A percentile compares a stretch with the other conserved stretches of the same genome.
phyloP scores from a whole-genome alignment of 768 basidiomycete species.

The Coprinellus micaceus region DNA sequence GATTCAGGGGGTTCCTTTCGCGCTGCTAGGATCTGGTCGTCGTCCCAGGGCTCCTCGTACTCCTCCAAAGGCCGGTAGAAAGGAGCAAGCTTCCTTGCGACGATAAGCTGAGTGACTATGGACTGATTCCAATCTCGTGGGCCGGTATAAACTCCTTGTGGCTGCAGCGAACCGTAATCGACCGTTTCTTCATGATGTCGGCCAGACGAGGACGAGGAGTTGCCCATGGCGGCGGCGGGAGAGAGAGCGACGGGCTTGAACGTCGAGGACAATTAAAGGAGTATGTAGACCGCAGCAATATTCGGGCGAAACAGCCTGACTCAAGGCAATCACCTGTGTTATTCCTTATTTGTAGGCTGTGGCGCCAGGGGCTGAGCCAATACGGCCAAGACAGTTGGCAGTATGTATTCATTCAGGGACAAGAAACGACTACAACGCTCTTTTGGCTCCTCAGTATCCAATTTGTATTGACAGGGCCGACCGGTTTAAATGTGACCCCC shows the following conservation, averaged over 20 bases:
- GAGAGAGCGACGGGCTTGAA: conserved; percentile 18
- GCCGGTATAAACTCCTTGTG: conserved; percentile 85
- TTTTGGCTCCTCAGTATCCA: too few species aligned
- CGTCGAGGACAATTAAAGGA: conserved; percentile 20
- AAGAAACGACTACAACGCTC: too few species aligned
- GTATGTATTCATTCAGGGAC: too few species aligned
- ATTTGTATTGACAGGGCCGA: too few species aligned
- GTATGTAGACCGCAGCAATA: conserved; percentile 18
- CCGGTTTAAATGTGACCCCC: too few species aligned
- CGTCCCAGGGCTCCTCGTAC: conserved; percentile 84
- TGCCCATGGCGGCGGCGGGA: conserved; percentile 58
- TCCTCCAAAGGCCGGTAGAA: conserved; percentile 97
- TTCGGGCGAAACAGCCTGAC: neutral
- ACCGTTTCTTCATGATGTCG: conserved; percentile 80
- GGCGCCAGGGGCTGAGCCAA: conserved; percentile 21
- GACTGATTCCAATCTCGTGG: conserved; percentile 86
- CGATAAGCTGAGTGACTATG: conserved; percentile 83
- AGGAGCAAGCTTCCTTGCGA: conserved; percentile 85
- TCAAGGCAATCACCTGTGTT: conserved; percentile 32
- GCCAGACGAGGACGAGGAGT: conserved; percentile 72
- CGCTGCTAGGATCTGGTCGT: conserved; percentile 79
- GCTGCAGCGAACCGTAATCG: conserved; percentile 76
- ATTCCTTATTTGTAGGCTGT: conserved; percentile 36
- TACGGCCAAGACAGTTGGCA: too few species aligned
- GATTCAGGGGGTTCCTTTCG: conserved; percentile 64